Percentiles rank a stretch among this genome's conserved stretches.
phyloP scores from a whole-genome alignment of 371 early-diverging fungal genomes.

The Saksenaea oblongispora region DNA sequence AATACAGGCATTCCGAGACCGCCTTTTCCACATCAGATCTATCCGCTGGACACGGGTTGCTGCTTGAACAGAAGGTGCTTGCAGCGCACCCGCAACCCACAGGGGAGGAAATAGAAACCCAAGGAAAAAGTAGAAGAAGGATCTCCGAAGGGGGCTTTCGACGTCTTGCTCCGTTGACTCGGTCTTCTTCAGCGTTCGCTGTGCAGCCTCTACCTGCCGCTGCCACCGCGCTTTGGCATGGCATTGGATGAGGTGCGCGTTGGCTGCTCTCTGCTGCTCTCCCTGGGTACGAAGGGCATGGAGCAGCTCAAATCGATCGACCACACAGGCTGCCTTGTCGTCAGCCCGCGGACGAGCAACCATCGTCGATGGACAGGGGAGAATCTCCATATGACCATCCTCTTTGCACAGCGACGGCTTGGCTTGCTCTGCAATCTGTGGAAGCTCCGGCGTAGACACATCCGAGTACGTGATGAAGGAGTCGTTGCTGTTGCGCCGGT shows the following conservation, averaged over 20 bases:
- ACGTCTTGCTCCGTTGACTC: background rate
- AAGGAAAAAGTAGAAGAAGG: slow-evolving; percentile 33
- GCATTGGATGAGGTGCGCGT: background rate
- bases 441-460: background rate
- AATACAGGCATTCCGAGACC: slow-evolving; percentile 21
- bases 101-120: slow-evolving; percentile 43
- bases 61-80: slow-evolving; percentile 10
- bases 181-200: background rate
- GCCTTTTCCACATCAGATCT: slow-evolving; percentile 20
- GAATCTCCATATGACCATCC: slow-evolving; percentile 3
- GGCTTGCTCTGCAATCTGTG: background rate
- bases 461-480: background rate
- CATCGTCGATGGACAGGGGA: slow-evolving; percentile 1
- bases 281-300: slow-evolving; percentile 15
- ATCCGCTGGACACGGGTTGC: slow-evolving; percentile 13
- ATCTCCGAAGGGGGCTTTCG: slow-evolving; percentile 5
- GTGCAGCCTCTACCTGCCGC: slow-evolving; percentile 1
- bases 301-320: slow-evolving; percentile 9
- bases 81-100: slow-evolving; percentile 35
- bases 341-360: background rate
- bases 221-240: background rate
- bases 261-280: background rate
- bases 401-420: background rate
- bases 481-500: background rate
- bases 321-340: background rate